phyloP scores from a whole-genome alignment of 805 yeast genomes.

The Sporopachydermia lactativora region DNA sequence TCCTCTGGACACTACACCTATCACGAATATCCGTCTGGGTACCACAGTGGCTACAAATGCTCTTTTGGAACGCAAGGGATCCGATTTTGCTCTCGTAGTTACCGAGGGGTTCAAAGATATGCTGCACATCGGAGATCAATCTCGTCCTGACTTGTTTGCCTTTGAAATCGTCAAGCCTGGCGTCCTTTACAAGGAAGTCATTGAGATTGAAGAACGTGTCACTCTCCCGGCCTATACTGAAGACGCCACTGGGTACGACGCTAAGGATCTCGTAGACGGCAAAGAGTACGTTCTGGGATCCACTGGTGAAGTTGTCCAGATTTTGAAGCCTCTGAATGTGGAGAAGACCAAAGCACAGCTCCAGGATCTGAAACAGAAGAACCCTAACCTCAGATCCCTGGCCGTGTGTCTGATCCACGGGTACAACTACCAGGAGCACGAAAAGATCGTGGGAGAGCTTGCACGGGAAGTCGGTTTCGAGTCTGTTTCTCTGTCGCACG shows the following conservation, averaged over 20 bases:
- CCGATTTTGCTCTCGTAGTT: conserved; percentile 69
- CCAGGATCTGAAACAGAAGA: conserved; percentile 25
- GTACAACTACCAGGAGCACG: conserved; percentile 62
- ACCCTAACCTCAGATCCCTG: conserved; percentile 46
- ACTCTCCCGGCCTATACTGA: conserved; percentile 72
- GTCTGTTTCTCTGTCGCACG: conserved; percentile 54
- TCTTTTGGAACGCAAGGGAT: conserved; percentile 83
- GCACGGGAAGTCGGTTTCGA: conserved; percentile 56
- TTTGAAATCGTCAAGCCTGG: conserved; percentile 59
- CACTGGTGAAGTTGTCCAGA: conserved; percentile 54
- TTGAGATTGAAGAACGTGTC: conserved; percentile 83
- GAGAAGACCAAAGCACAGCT: conserved; percentile 28
- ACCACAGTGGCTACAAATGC: conserved; percentile 97
- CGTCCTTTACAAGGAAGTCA: conserved; percentile 58
- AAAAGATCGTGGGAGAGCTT: conserved; percentile 37
- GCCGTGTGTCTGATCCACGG: conserved; percentile 66
- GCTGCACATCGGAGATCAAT: conserved; percentile 75
- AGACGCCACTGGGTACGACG: conserved; percentile 25
- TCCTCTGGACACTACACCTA: conserved; percentile 45
- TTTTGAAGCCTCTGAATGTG: conserved; percentile 37
- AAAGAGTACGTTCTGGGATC: conserved; percentile 35
- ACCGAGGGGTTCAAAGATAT: conserved; percentile 84
- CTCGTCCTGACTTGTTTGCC: conserved; percentile 84
- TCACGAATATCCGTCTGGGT: conserved; percentile 72
- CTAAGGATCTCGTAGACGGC: conserved; percentile 15